Base-by-base conservation (phyloP, 1,284 basidiomycete species). In the Leccinum pachyderme region DNA sequence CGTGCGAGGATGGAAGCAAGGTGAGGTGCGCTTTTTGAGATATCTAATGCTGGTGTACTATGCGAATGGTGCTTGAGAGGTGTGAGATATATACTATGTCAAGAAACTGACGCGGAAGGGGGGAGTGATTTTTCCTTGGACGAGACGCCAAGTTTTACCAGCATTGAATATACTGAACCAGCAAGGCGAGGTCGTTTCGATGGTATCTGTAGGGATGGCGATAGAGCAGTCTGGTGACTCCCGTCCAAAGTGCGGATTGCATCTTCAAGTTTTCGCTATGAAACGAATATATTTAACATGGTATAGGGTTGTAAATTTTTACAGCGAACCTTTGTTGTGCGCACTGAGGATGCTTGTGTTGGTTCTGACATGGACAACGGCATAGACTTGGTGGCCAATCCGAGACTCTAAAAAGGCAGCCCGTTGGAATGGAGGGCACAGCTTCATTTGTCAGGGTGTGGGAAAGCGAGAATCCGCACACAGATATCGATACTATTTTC, bases 71-170 rank as follows among this genome's bases (percentile, higher is more conserved):
- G 24, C 58, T 69, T 61, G 53, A 59, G 59, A 61, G 49, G 45
- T 45, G 44, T 39, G 22, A 32, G 22, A 33, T 15, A 29, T 52
- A 44, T 31, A 58, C 47, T 45, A 49, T 15, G 29, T 18, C 15
- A 48, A 48, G 24, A 13, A 28, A 76, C 79, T 69, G 63, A 83
- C 79, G 56, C 47, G 31, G 51, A 48, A 15, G 59, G 33, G 37
- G 66, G 50, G 47, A 69, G 66, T 53, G 75, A 60, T 22, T 31
- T 57, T 57, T 80, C 77, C 61, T 79, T 84, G 4, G 77, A 68
- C 63, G 77, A 81, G 55, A 87, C 79, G 2, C 87, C 85, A 65
- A 90, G 89, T 72, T 89, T 91, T 50, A 84, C 78, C 32, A 91
- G 75, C 2, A 87, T 86, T 1, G 88, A 82, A 67, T 89, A 91